Conservation (phyloP, 257 asterid genomes). For the Misopates orontium region DNA sequence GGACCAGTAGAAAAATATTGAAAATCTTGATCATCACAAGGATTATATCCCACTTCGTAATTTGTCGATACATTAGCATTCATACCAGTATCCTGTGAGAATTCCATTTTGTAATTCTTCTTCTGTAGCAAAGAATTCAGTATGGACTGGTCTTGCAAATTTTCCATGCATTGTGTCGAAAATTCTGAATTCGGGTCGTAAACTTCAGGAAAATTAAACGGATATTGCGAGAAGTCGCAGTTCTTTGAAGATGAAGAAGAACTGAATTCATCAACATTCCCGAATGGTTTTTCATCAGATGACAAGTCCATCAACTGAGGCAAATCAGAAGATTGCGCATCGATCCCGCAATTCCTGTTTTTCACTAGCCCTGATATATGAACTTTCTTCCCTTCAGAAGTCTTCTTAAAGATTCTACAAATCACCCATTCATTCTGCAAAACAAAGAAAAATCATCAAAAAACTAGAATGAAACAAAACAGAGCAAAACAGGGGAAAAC, state of each 20-base stretch:
- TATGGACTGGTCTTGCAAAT: slow-evolving; percentile 49
- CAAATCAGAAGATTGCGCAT: slow-evolving; percentile 37
- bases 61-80: slow-evolving; percentile 12
- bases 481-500: background rate
- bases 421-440: slow-evolving; percentile 84
- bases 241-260: slow-evolving; percentile 34
- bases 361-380: slow-evolving; percentile 46
- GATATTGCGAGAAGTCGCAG: slow-evolving; percentile 28
- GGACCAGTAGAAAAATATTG: slow-evolving; percentile 13
- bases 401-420: slow-evolving; percentile 71
- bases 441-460: background rate
- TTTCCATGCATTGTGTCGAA: slow-evolving; percentile 35
- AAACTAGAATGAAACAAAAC: too few species aligned
- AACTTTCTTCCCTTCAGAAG: slow-evolving; percentile 56
- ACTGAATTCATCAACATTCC: slow-evolving; percentile 28
- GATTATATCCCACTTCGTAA: slow-evolving; percentile 9
- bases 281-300: slow-evolving; percentile 33
- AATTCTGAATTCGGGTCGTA: slow-evolving; percentile 26
- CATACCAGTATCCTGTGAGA: slow-evolving; percentile 18
- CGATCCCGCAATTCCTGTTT: background rate
- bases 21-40: slow-evolving; percentile 20
- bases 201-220: slow-evolving; percentile 25
- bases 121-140: slow-evolving; percentile 33
- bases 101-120: background rate
- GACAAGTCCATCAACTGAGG: slow-evolving; percentile 60